phyloP scores from a whole-genome alignment of 495 filamentous ascomycete genomes.

The Baudoinia panamericana region DNA sequence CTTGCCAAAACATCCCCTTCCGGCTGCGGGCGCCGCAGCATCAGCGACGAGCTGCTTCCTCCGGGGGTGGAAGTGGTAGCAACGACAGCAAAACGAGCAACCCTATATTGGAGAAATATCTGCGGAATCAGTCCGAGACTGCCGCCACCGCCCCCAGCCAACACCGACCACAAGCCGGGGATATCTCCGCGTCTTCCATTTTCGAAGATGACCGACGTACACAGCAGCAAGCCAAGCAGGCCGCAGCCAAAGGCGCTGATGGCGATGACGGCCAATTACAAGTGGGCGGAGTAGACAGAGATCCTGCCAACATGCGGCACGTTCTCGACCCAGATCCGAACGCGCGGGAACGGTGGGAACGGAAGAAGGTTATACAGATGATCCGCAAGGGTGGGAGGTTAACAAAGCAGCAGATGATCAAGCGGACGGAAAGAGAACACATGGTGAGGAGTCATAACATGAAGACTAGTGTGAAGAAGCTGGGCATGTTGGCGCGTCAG shows the following conservation, averaged over 20 bases:
- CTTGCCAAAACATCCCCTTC: constrained; percentile 15
- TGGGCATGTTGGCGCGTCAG: constrained; percentile 68
- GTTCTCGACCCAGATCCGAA: constrained; percentile 58
- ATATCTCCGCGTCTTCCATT: constrained; percentile 41
- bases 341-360: constrained; percentile 56
- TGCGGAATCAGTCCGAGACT: constrained; percentile 7
- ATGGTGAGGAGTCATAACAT: constrained; percentile 50
- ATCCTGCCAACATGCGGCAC: constrained; percentile 38
- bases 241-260: constrained; percentile 9
- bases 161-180: constrained; percentile 22
- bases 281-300: constrained; percentile 20
- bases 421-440: constrained; percentile 59
- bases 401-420: constrained; percentile 46
- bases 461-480: constrained; percentile 79
- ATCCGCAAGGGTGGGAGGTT: constrained; percentile 55
- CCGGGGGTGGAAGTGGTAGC: not conserved
- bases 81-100: constrained; percentile 7
- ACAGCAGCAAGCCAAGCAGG: not conserved
- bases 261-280: constrained; percentile 1
- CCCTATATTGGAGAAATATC: constrained; percentile 26
- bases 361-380: constrained; percentile 64
- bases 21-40: constrained; percentile 10
- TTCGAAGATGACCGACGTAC: constrained; percentile 36
- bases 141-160: not conserved
- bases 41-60: constrained; percentile 4